Evolutionary conservation across 1,284 basidiomycete genomes (phyloP).

Genomic region (Sanghuangporus baumii): DNA sequence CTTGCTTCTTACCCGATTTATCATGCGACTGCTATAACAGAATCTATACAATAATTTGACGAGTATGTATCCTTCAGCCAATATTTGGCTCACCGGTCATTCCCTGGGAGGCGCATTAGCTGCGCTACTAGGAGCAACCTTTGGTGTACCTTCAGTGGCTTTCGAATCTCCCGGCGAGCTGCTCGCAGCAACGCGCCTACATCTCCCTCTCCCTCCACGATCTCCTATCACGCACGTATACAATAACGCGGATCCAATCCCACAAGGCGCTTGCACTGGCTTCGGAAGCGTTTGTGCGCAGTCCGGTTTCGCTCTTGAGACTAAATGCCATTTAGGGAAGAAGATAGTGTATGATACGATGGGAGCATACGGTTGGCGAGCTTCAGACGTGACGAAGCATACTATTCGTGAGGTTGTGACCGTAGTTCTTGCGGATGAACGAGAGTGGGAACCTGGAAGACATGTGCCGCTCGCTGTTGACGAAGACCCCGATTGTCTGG

Average conservation of each 20-base stretch:
- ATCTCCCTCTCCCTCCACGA: slow-evolving; percentile 67
- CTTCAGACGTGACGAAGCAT: slow-evolving; percentile 77
- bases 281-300: slow-evolving; percentile 56
- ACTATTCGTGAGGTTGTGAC: slow-evolving; percentile 75
- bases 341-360: slow-evolving; percentile 83
- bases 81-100: slow-evolving; percentile 91
- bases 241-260: slow-evolving; percentile 79
- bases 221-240: slow-evolving; percentile 62
- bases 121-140: slow-evolving; percentile 85
- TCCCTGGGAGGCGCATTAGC: slow-evolving; percentile 87
- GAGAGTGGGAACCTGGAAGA: slow-evolving; percentile 32
- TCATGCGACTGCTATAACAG: slow-evolving; percentile 27
- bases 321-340: slow-evolving; percentile 65
- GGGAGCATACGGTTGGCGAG: slow-evolving; percentile 72
- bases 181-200: slow-evolving; percentile 80
- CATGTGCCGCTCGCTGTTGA: slow-evolving; percentile 25
- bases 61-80: slow-evolving; percentile 75
- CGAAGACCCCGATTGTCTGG: slow-evolving; percentile 36
- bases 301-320: slow-evolving; percentile 69
- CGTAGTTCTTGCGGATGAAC: slow-evolving; percentile 68
- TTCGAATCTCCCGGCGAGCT: slow-evolving; percentile 93
- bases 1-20: slow-evolving; percentile 1
- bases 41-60: slow-evolving; percentile 80
- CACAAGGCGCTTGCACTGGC: slow-evolving; percentile 72
- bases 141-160: slow-evolving; percentile 89